Base-by-base conservation (phyloP, 139 green algal genomes). In the Ulvella scutata region DNA sequence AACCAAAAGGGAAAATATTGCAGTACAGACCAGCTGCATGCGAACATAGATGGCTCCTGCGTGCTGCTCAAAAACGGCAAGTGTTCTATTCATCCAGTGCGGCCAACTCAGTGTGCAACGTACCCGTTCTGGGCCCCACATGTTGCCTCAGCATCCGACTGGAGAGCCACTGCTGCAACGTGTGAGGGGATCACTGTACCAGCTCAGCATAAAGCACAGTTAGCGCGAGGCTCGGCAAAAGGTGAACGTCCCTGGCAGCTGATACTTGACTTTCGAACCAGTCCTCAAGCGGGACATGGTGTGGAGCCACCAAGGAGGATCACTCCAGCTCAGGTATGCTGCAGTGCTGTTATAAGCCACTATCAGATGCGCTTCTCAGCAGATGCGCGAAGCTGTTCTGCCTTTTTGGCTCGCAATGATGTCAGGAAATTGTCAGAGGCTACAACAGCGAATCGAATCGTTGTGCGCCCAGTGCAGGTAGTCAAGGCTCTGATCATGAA, bases 401-500 rank as follows among this genome's bases (percentile, higher is more conserved):
- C 13, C 40, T 59, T 59, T 59, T 26, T 59, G 40, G 40, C 40
- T 17, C 40, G 40, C 40, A 59, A n/a, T n/a, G n/a, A n/a, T n/a
- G n/a, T 17, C 13, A 13, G 13, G 40, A 59, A 13, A 26, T 59
- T 59, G 40, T 59, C 13, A 13, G 17, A 59, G 17, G 13, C 17
- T 59, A 13, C 17, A 26, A 17, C 40, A 59, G 17, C 40, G 17
- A 26, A 59, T 17, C 13, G 17, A 13, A 59, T 59, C 40, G 17
- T 13, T 26, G 40, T 26, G 13, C 13, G 13, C 40, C 17, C 17
- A 36, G 51, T 26, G 17, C 51, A 67, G 51, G 33, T 67, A 36
- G 20, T 67, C 51, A 67, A 67, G 51, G 51, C 51, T 36, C 51
- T 67, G 51, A 9, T 67, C n/a, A 67, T 67, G 51, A 67, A 67